Base-by-base conservation (phyloP, 495 filamentous ascomycete genomes). In the Cercophora samala region DNA sequence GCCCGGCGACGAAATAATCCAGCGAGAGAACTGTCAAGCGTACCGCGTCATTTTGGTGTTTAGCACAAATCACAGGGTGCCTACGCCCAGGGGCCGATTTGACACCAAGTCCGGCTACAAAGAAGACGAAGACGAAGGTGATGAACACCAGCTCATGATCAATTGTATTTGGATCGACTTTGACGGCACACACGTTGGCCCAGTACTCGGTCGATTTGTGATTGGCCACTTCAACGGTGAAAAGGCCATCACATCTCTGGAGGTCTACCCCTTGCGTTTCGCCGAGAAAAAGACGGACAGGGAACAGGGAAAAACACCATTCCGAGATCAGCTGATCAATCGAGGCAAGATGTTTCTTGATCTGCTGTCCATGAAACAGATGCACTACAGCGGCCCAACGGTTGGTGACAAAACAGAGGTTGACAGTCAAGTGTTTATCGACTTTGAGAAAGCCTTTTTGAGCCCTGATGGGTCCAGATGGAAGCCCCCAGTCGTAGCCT, bases 371-470 rank as follows among this genome's bases (percentile, higher is more conserved):
- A 19, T 74, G 4, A 72, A 76, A 54, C 78, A 77, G 24, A 74
- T 79, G 73, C 60, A 77, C 22, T 83, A 81, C 59, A 67, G 42
- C 25, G 80, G 80, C 11, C 51, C 70, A 0, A 77, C 74, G 5
- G 22, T 77, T 19, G 66, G 68, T 1, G 68, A 63, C 5, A 42
- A 67, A 46, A 79, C 80, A n/a, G 72, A 83, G 60, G 73, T 80
- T 15, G 79, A 84, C 9, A 79, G 82, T 55, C 74, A 81, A 59
- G 78, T 82, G 8, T 74, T 84, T 6, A 68, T 82, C 21, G 82
- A 84, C 64, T 79, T 81, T 68, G 67, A 72, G n/a, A 68, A 71
- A 23, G 79, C 78, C 13, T 77, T 76, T 54, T 25, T 65, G 17
- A 52, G 64, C 26, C 52, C 71, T 61, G 37, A 22, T 37, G 9